phyloP scores from a whole-genome alignment of 352 stramenopile species.

The Phytophthora tubulina region DNA sequence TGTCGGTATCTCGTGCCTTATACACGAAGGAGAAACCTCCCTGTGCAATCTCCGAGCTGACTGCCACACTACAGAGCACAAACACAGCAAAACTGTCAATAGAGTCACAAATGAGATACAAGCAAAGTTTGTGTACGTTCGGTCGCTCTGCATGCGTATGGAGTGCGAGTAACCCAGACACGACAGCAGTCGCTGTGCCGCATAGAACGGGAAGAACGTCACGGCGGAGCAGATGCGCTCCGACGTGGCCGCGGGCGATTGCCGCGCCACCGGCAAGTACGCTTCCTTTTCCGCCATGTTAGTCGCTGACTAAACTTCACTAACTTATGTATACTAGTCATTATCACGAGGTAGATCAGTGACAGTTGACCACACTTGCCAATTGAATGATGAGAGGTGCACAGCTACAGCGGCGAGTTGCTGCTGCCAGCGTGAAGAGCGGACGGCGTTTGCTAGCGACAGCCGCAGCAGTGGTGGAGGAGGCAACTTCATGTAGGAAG shows the following conservation, averaged over 20 bases:
- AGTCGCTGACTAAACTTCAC: too few species aligned
- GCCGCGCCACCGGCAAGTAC: conserved; percentile 43
- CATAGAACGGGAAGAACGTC: conserved; percentile 70
- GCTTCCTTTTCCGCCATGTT: conserved; percentile 43
- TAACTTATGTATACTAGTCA: background rate
- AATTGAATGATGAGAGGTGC: conserved; percentile 22
- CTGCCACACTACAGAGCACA: conserved; percentile 49
- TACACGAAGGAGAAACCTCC: conserved; percentile 92
- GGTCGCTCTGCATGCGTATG: conserved; percentile 78
- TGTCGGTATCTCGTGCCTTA: conserved; percentile 71
- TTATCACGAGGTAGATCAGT: background rate
- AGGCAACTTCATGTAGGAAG: conserved; percentile 19
- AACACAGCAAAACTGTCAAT: conserved; percentile 1
- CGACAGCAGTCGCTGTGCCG: conserved; percentile 66
- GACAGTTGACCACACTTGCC: background rate
- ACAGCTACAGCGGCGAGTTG: background rate
- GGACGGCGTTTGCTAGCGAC: conserved; percentile 25
- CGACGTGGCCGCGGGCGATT: conserved; percentile 26
- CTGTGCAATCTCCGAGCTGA: conserved; percentile 81
- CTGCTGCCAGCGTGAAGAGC: background rate
- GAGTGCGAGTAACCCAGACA: conserved; percentile 80
- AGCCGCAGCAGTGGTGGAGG: conserved; percentile 16
- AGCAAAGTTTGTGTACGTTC: conserved; percentile 50
- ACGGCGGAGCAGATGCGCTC: conserved; percentile 64
- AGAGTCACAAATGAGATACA: conserved; percentile 5